Evolutionary conservation across 768 basidiomycete species (phyloP), one percentile per base, ranked within the genome.

Genomic region (Russula lepida): DNA sequence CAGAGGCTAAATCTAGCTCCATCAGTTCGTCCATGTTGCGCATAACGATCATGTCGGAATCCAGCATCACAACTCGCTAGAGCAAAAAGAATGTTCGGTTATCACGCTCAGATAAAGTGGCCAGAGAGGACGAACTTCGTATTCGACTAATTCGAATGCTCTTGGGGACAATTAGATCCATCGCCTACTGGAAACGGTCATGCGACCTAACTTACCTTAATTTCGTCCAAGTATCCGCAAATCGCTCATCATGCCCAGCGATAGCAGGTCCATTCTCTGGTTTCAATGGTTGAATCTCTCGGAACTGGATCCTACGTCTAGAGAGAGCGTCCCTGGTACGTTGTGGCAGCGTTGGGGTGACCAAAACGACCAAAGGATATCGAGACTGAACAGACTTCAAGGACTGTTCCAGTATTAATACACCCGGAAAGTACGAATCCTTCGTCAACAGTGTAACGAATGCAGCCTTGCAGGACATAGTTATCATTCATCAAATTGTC

Each of bases 11-110:
- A 32, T 75, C 69, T 19, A 82, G 59, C 28, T 78, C 74, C 72
- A 82, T 74, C 55, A 90, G 72, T 48, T 86, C 83, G 73, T 95
- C 94, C 85, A 95, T 92, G 69, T 91, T 93, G 52, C 74, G 78
- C 73, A 78, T 76, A 23, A 94, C 76, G 56, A 92, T 78, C 93
- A 95, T 95, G 74, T 95, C 93, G 21, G 86, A 83, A 70, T 95
- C 93, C 53, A 95, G 73, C 39, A 95, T 78, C 57, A 93, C 86
- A 57, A 95, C 71, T 27, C 88, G 81, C 89, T 92, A 56, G 12
- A 33, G 17, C 48, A 47, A 44, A 60, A 41, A 56, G 63, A 30
- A n/a, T n/a, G n/a, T n/a, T 59, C 48, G 27, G 53, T 54, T 56
- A 47, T 53, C 46, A 28, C 6, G 30, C 28, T 28, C 19, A 39